phyloP scores from a whole-genome alignment of 1,284 basidiomycete species.

The Lignosus rhinocerotis region DNA sequence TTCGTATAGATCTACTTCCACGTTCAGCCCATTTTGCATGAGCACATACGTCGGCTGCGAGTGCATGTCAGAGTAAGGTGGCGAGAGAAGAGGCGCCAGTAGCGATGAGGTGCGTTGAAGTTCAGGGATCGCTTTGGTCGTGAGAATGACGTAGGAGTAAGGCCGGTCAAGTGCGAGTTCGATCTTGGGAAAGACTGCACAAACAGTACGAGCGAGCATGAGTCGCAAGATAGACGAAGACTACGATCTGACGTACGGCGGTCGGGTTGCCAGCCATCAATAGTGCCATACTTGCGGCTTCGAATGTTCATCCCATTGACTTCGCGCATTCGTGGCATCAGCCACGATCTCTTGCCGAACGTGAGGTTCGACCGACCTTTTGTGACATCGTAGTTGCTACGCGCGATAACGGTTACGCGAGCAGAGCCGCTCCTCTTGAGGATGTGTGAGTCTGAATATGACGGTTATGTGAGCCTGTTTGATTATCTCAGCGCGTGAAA shows the following conservation, averaged over 20 bases:
- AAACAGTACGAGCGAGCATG: slow-evolving; percentile 8
- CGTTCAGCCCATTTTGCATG: slow-evolving; percentile 77
- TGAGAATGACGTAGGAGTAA: slow-evolving; percentile 69
- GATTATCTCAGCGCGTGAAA: background rate
- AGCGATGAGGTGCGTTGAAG: slow-evolving; percentile 56
- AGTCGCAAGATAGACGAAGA: background rate
- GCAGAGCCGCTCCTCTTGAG: slow-evolving; percentile 62
- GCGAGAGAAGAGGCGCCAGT: slow-evolving; percentile 57
- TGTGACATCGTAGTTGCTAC: slow-evolving; percentile 69
- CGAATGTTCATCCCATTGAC: slow-evolving; percentile 52
- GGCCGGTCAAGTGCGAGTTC: slow-evolving; percentile 56
- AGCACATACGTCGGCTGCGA: slow-evolving; percentile 65
- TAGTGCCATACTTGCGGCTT: slow-evolving; percentile 60
- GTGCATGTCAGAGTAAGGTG: slow-evolving; percentile 47
- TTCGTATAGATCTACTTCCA: slow-evolving; percentile 68
- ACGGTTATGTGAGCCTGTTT: slow-evolving; percentile 21
- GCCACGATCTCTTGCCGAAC: background rate
- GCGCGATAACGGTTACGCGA: slow-evolving; percentile 72
- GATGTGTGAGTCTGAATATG: slow-evolving; percentile 66
- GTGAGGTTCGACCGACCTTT: slow-evolving; percentile 38
- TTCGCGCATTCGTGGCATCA: background rate
- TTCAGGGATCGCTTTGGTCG: slow-evolving; percentile 78
- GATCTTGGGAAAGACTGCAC: slow-evolving; percentile 57
- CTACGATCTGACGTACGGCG: slow-evolving; percentile 44
- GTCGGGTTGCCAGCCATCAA: slow-evolving; percentile 62